phyloP scores from a whole-genome alignment of 73 alveolate genomes.

The Paramecium sexaurelia region DNA sequence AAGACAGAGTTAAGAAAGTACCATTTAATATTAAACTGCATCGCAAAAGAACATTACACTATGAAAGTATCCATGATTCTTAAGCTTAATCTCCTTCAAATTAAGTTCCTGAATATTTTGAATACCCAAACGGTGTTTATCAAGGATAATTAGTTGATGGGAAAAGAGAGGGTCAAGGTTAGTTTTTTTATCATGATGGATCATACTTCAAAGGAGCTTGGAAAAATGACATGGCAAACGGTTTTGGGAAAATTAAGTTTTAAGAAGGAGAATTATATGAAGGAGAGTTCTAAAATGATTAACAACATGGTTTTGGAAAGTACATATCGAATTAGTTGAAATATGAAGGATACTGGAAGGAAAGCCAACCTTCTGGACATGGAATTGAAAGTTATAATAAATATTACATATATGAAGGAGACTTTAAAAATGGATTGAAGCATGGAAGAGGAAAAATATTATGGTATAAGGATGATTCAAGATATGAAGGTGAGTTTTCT shows the following conservation, averaged over 20 bases:
- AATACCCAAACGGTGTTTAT: slow-evolving; percentile 50
- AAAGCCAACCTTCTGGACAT: slow-evolving; percentile 49
- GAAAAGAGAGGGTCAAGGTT: slow-evolving; percentile 37
- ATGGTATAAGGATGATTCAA: slow-evolving; percentile 71
- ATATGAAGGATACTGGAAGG: slow-evolving; percentile 60
- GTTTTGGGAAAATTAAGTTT: slow-evolving; percentile 32
- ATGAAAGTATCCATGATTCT: neutral
- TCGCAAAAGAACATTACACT: slow-evolving; percentile 17
- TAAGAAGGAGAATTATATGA: slow-evolving; percentile 66
- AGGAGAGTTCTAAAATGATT: slow-evolving; percentile 60
- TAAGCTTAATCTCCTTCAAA: neutral
- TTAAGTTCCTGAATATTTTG: neutral
- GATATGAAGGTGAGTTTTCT: slow-evolving; percentile 73
- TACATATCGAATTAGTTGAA: neutral
- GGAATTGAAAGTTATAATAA: slow-evolving; percentile 36
- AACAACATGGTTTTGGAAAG: slow-evolving; percentile 53
- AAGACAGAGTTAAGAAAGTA: neutral
- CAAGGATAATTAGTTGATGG: neutral
- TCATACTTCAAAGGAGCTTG: slow-evolving; percentile 63
- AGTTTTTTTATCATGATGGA: slow-evolving; percentile 54
- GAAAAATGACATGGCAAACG: slow-evolving; percentile 63
- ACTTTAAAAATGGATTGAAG: slow-evolving; percentile 22
- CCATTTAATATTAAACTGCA: neutral
- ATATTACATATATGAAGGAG: slow-evolving; percentile 53
- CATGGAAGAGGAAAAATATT: slow-evolving; percentile 65